Evolutionary conservation across 805 yeast genomes (phyloP).

Genomic region (Candida succiphila): DNA sequence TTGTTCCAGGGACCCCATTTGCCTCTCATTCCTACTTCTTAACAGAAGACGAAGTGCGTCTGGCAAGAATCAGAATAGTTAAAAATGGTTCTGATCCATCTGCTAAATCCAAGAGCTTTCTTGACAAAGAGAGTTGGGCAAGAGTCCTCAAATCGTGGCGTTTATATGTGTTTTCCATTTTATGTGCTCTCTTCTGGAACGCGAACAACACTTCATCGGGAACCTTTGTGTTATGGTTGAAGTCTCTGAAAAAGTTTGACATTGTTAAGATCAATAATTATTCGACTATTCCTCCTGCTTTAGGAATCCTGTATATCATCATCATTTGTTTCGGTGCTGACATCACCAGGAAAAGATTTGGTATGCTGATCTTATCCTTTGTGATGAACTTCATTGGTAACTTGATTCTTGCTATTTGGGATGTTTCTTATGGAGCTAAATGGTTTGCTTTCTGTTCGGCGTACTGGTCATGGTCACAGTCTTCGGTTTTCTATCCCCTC

Average conservation of each 20-base stretch:
- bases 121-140: slow-evolving; percentile 39
- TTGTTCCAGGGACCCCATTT: slow-evolving; percentile 59
- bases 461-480: slow-evolving; percentile 54
- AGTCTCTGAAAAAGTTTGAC: slow-evolving; percentile 33
- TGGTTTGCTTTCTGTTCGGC: slow-evolving; percentile 57
- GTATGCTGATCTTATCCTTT: slow-evolving; percentile 42
- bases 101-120: slow-evolving; percentile 21
- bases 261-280: slow-evolving; percentile 37
- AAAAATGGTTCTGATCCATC: slow-evolving; percentile 21
- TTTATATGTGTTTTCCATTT: slow-evolving; percentile 43
- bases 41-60: slow-evolving; percentile 44
- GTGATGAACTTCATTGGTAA: slow-evolving; percentile 46
- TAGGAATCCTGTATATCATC: slow-evolving; percentile 43
- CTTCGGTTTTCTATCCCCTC: slow-evolving; percentile 51
- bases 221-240: slow-evolving; percentile 53
- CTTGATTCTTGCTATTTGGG: slow-evolving; percentile 47
- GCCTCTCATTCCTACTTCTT: slow-evolving; percentile 43
- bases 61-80: slow-evolving; percentile 35
- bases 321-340: slow-evolving; percentile 42
- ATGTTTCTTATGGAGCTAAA: slow-evolving; percentile 45
- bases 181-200: slow-evolving; percentile 55
- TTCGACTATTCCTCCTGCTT: slow-evolving; percentile 46
- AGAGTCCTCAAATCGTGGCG: slow-evolving; percentile 47
- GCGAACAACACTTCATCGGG: slow-evolving; percentile 48
- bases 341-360: slow-evolving; percentile 41